These are phyloP conservation scores for Sporothrix dimorphospora DNA, from an alignment of 2,329 filamentous ascomycete species.

Conservation along the genomic window DNA sequence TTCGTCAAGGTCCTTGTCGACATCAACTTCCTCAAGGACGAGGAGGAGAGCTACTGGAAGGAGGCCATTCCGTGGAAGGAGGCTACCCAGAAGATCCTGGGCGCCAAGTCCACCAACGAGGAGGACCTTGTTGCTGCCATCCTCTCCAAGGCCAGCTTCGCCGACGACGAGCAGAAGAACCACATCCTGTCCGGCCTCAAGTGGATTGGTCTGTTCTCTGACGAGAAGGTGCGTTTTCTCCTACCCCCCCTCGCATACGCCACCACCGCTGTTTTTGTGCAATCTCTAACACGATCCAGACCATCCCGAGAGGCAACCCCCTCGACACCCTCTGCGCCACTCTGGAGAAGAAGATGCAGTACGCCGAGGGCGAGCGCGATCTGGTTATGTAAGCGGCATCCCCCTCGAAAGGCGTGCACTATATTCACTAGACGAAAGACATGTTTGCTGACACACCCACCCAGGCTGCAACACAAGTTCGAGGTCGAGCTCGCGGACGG, in stretches of 20 bases:
- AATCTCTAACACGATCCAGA: constrained; percentile 44
- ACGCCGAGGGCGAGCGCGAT: constrained; percentile 79
- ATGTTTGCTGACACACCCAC: background rate
- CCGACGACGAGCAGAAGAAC: constrained; percentile 67
- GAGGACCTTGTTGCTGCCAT: constrained; percentile 75
- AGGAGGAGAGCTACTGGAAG: constrained; percentile 66
- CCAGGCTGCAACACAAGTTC: constrained; percentile 76
- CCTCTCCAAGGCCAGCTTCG: constrained; percentile 73
- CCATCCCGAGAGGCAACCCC: constrained; percentile 74
- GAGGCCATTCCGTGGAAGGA: constrained; percentile 78
- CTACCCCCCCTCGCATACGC: too few species aligned
- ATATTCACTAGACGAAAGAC: background rate
- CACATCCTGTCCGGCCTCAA: constrained; percentile 66
- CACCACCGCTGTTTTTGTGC: too few species aligned
- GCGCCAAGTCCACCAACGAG: constrained; percentile 66
- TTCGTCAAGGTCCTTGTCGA: constrained; percentile 88
- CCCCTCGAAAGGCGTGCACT: background rate
- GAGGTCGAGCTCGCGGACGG: constrained; percentile 83
- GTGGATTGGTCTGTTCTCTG: constrained; percentile 70
- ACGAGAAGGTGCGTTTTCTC: constrained; percentile 58
- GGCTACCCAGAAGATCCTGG: constrained; percentile 76
- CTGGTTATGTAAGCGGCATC: constrained; percentile 60
- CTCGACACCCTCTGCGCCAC: constrained; percentile 90
- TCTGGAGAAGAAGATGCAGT: constrained; percentile 91
- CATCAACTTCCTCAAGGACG: constrained; percentile 83